These are phyloP conservation scores for Casaregolazyma suthepensis DNA, from an alignment of 1,139 yeast genomes.

Conservation along the genomic window DNA sequence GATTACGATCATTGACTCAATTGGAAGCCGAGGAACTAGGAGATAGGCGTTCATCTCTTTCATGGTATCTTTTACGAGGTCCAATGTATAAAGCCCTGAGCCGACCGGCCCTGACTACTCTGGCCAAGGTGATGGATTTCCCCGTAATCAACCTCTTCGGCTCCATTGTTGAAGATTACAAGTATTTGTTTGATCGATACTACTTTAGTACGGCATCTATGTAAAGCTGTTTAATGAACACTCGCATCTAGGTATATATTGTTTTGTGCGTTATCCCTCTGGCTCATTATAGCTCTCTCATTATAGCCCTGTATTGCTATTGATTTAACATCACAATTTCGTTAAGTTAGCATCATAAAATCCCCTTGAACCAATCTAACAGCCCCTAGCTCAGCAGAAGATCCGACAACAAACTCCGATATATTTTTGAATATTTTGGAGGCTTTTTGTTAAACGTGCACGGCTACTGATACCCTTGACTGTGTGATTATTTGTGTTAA, in stretches of 20 bases:
- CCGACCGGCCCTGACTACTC: conserved; percentile 28
- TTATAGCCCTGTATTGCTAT: neutral
- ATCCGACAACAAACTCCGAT: neutral
- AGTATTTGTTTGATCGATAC: conserved; percentile 36
- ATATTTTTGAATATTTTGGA: neutral
- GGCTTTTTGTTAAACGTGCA: neutral
- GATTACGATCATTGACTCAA: conserved; percentile 27
- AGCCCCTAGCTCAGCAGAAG: neutral
- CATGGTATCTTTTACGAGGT: conserved; percentile 40
- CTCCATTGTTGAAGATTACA: conserved; percentile 34
- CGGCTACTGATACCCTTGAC: neutral
- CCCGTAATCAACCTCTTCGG: conserved; percentile 33
- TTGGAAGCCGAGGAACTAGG: conserved; percentile 34
- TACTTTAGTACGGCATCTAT: conserved; percentile 33
- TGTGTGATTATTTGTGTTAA: neutral
- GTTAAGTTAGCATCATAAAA: neutral
- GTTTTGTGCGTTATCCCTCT: neutral
- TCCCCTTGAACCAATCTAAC: no score
- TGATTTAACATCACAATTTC: neutral
- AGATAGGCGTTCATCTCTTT: conserved; percentile 28
- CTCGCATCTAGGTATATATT: no score
- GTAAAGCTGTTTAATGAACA: no score
- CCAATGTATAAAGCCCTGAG: conserved; percentile 34
- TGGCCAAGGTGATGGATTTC: conserved; percentile 25
- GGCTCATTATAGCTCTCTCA: neutral